Percentiles rank a stretch among this genome's conserved stretches.
These are phyloP conservation scores for Colletotrichum liriopes DNA, from an alignment of 2,329 filamentous ascomycete genomes.

Conservation along the genomic window DNA sequence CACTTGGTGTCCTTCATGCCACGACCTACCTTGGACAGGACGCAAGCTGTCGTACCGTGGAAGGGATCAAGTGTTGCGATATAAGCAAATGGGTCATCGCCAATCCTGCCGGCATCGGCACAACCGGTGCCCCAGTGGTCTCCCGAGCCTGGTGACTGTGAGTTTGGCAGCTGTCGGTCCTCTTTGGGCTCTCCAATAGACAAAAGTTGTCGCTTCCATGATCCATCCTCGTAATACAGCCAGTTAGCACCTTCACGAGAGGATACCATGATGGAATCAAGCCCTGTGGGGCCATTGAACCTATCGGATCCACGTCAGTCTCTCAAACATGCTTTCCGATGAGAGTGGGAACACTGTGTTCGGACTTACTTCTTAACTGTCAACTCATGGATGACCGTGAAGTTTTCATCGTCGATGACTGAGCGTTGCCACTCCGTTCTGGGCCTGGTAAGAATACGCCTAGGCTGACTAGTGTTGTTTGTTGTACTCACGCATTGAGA, in stretches of 20 bases:
- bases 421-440: too few species aligned
- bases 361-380: too few species aligned
- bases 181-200: too few species aligned
- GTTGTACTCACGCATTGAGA: too few species aligned
- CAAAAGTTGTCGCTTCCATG: too few species aligned
- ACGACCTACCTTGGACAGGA: slow-evolving; percentile 8
- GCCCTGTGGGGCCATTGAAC: not conserved
- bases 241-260: not conserved
- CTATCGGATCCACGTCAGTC: not conserved
- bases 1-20: not conserved
- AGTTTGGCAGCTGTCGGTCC: too few species aligned
- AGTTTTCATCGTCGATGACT: too few species aligned
- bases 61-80: not conserved
- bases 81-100: not conserved
- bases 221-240: not conserved
- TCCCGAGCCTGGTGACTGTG: too few species aligned
- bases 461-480: too few species aligned
- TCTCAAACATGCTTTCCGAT: not conserved
- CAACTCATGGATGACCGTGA: too few species aligned
- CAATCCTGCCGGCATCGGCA: not conserved
- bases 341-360: too few species aligned
- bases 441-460: too few species aligned
- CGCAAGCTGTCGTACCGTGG: not conserved
- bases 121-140: slow-evolving; percentile 3
- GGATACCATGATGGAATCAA: not conserved